A percentile compares a stretch with the other conserved stretches of the same genome.
These are phyloP conservation scores for Sarocladium kiliense DNA, from an alignment of 2,329 filamentous ascomycete genomes.

Conservation along the genomic window DNA sequence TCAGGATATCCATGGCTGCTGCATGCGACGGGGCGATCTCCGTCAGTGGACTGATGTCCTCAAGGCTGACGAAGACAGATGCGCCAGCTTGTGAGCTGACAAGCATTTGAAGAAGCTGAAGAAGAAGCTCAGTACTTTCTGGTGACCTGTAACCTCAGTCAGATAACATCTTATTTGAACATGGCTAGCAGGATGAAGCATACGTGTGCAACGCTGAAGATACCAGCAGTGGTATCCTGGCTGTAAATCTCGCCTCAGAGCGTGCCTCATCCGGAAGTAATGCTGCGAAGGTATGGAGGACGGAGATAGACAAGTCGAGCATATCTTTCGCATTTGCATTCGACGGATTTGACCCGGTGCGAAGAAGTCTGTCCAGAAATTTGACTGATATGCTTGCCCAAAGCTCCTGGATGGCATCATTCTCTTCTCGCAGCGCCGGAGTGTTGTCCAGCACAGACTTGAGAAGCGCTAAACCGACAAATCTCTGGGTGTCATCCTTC, in stretches of 20 bases:
- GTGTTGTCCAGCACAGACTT: conserved; percentile 62
- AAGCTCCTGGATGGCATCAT: conserved; percentile 37
- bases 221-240: conserved; percentile 48
- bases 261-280: conserved; percentile 47
- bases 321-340: conserved; percentile 50
- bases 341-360: conserved; percentile 40
- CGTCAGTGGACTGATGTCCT: conserved; percentile 49
- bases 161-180: neutral
- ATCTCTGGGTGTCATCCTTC: conserved; percentile 63
- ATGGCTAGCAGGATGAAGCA: conserved; percentile 12
- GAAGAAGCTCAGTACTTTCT: conserved; percentile 45
- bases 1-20: conserved; percentile 49
- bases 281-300: conserved; percentile 57
- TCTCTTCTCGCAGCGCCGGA: conserved; percentile 37
- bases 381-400: conserved; percentile 58
- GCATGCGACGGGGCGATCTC: conserved; percentile 51
- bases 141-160: conserved; percentile 34
- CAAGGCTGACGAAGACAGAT: conserved; percentile 37
- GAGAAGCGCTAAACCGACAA: conserved; percentile 62
- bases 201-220: conserved; percentile 50
- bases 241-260: conserved; percentile 41
- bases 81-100: conserved; percentile 49
- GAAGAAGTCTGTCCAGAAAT: conserved; percentile 60
- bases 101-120: conserved; percentile 54
- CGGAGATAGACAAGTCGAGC: conserved; percentile 57